phyloP scores from a whole-genome alignment of 1,139 yeast species.

The Geotrichum siamense region DNA sequence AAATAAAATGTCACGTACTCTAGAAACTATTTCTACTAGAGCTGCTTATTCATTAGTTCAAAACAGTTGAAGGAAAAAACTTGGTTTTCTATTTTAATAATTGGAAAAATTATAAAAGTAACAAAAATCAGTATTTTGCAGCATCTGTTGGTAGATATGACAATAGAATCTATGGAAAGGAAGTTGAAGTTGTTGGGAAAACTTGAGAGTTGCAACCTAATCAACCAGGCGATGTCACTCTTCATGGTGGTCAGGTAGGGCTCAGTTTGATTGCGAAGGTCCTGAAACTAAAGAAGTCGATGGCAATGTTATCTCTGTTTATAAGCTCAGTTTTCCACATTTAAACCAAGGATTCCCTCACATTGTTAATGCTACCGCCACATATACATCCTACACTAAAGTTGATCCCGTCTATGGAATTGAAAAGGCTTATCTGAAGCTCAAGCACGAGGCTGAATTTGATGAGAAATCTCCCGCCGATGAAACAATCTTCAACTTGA shows the following conservation, averaged over 20 bases:
- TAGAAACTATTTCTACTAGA: slow-evolving; percentile 14
- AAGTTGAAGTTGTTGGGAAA: slow-evolving; percentile 40
- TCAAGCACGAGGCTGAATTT: slow-evolving; percentile 46
- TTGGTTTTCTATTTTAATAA: slow-evolving; percentile 25
- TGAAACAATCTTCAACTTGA: slow-evolving; percentile 50
- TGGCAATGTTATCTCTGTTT: slow-evolving; percentile 31
- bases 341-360: slow-evolving; percentile 53
- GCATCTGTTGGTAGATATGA: slow-evolving; percentile 56
- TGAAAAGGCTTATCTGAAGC: slow-evolving; percentile 30
- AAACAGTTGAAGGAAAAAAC: slow-evolving; percentile 27
- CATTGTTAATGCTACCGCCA: slow-evolving; percentile 41
- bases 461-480: slow-evolving; percentile 37
- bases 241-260: slow-evolving; percentile 55
- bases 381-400: slow-evolving; percentile 37
- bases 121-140: slow-evolving; percentile 46
- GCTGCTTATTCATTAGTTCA: slow-evolving; percentile 28
- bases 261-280: slow-evolving; percentile 36
- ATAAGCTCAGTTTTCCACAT: slow-evolving; percentile 38
- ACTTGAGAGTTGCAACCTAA: slow-evolving; percentile 37
- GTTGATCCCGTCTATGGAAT: slow-evolving; percentile 27
- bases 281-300: slow-evolving; percentile 39
- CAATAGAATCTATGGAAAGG: slow-evolving; percentile 49
- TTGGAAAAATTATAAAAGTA: slow-evolving; percentile 23
- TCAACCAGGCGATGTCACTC: slow-evolving; percentile 34
- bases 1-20: neutral